Base-by-base conservation (phyloP, 768 basidiomycete genomes). In the Galerina sulciceps region DNA sequence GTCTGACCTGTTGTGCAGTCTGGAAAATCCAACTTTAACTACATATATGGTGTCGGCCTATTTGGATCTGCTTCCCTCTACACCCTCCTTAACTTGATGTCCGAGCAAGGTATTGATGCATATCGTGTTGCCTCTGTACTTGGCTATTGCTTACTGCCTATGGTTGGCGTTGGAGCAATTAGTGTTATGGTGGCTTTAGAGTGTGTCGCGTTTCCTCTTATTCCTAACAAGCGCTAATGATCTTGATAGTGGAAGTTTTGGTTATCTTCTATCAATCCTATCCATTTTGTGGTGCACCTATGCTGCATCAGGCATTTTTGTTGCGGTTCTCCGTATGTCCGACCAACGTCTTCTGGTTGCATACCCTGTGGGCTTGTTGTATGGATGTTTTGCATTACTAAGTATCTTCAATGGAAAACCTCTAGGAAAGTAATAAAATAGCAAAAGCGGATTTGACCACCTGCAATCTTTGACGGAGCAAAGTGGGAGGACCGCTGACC, bases 241-340 rank as follows among this genome's bases (percentile, higher is more conserved):
- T 15, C 54, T 62, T 8, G 36, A 1, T 68, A 96, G 94, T 67
- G 93, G 88, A 43, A 77, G 87, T 55, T 76, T 96, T 58, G 96
- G 96, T 41, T 97, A 96, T 75, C 65, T 95, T 36, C 76, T 99
- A 3, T 90, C 93, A 2, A 72, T 85, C 13, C 63, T 96, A 37
- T 93, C 91, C 2, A 93, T 99, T 63, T 72, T 93, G 44, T 99
- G 97, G 97, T 99, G 95, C 77, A 97, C 97, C 36, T 94, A 96
- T 68, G 86, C 96, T 6, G 96, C 97, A 10, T 96, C 93, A 1
- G 90, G 89, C 13, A 99, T 99, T 55, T 99, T 99, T 66, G 94
- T 96, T 9, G 90, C 93, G 2, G 95, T 98, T 38, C 80, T 99
- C 50, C 86, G 93, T 62, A 96, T 99, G 93, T 94, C 93, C 9